Conservation (phyloP, 2,329 filamentous ascomycete genomes). For the Alternaria panax region DNA sequence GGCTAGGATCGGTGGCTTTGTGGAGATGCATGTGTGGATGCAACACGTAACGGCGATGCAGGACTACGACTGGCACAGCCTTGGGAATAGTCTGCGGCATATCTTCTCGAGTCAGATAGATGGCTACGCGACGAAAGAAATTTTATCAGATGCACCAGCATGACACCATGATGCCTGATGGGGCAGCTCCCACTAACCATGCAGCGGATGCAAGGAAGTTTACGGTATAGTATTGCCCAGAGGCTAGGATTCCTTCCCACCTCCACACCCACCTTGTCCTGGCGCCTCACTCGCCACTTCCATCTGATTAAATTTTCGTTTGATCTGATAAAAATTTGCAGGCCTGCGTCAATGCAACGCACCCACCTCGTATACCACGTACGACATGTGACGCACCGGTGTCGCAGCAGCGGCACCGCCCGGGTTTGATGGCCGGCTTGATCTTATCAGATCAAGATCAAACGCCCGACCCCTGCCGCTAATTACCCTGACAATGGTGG, state of each 20-base stretch:
- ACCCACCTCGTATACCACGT: slow-evolving; percentile 1
- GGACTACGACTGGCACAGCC: not conserved
- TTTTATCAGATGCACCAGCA: slow-evolving; percentile 15
- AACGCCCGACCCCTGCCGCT: slow-evolving; percentile 13
- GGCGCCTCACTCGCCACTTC: slow-evolving; percentile 2
- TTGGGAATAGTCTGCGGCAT: not conserved
- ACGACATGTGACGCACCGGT: slow-evolving; percentile 20
- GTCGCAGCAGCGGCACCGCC: slow-evolving; percentile 11
- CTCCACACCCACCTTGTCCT: slow-evolving; percentile 6
- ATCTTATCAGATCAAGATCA: slow-evolving; percentile 43
- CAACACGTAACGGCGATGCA: slow-evolving; percentile 29
- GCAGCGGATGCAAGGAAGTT: slow-evolving; percentile 23
- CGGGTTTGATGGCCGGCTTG: not conserved
- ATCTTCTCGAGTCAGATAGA: slow-evolving; percentile 4
- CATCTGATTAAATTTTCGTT: slow-evolving; percentile 34
- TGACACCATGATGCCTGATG: slow-evolving; percentile 11
- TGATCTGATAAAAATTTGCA: slow-evolving; percentile 31
- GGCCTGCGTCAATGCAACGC: slow-evolving; percentile 1
- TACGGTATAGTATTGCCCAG: slow-evolving; percentile 6
- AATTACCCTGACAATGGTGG: slow-evolving; percentile 9
- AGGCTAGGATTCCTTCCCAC: slow-evolving; percentile 7
- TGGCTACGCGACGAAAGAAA: slow-evolving; percentile 5
- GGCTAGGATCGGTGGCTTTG: slow-evolving; percentile 24
- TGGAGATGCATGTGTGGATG: slow-evolving; percentile 14
- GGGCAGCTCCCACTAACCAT: slow-evolving; percentile 3